Evolutionary conservation across 768 basidiomycete species (phyloP).

Genomic region (Lenzites betulinus): DNA sequence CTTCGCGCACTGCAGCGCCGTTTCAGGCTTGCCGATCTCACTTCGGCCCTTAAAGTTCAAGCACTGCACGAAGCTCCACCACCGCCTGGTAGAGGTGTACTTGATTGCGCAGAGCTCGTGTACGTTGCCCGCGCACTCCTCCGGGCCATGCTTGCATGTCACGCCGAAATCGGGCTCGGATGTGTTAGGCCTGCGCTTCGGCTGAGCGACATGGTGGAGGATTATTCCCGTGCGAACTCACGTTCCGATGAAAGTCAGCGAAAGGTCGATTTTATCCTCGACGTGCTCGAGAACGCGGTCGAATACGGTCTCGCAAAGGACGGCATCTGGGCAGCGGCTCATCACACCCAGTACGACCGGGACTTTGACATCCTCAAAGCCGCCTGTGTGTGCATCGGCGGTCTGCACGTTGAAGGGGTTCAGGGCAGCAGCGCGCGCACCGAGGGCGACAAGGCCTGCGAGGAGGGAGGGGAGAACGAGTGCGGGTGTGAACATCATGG

Average conservation of each 20-base stretch:
- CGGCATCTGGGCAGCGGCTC: slow-evolving; percentile 80
- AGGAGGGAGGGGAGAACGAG: neutral
- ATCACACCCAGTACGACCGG: slow-evolving; percentile 60
- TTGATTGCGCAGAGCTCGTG: slow-evolving; percentile 83
- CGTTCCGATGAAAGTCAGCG: slow-evolving; percentile 75
- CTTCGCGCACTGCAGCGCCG: slow-evolving; percentile 67
- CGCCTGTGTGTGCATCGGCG: slow-evolving; percentile 6
- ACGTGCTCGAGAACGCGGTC: slow-evolving; percentile 68
- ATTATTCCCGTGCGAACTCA: slow-evolving; percentile 38
- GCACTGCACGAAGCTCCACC: slow-evolving; percentile 87
- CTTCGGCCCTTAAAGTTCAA: slow-evolving; percentile 69
- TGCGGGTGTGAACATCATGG: slow-evolving; percentile 8
- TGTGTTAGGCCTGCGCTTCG: slow-evolving; percentile 52
- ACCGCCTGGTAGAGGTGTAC: slow-evolving; percentile 53
- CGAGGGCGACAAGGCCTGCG: neutral
- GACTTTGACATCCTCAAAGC: slow-evolving; percentile 40
- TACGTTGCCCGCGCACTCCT: slow-evolving; percentile 87
- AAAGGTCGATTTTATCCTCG: slow-evolving; percentile 63
- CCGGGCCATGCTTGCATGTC: slow-evolving; percentile 74
- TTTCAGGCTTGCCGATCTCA: slow-evolving; percentile 63
- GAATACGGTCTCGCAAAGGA: slow-evolving; percentile 78
- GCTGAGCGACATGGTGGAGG: neutral
- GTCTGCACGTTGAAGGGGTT: slow-evolving; percentile 1
- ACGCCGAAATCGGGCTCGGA: slow-evolving; percentile 75
- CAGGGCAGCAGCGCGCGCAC: neutral